These are phyloP conservation scores for Capsella rubella DNA, from an alignment of 441 rosid genomes.

Conservation along the genomic window DNA sequence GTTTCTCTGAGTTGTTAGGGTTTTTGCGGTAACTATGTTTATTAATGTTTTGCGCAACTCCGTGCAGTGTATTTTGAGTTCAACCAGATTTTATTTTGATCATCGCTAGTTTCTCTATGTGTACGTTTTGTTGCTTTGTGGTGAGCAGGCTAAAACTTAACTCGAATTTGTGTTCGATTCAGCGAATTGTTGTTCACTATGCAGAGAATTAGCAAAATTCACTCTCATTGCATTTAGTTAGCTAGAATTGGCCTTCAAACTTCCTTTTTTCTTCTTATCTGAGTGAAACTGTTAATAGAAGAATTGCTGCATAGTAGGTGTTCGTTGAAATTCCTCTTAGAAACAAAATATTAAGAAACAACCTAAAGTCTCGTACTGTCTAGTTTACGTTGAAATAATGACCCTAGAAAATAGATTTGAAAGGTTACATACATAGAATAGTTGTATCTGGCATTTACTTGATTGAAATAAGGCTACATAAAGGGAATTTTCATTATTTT, in stretches of 20 bases:
- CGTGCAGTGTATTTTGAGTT: background rate
- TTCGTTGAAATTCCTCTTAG: constrained; percentile 27
- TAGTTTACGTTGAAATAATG: too few relatives aligned
- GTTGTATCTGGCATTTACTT: background rate
- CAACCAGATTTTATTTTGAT: background rate
- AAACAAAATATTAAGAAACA: background rate
- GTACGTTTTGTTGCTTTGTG: background rate
- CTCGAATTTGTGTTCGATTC: background rate
- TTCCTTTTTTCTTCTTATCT: background rate
- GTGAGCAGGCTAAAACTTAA: background rate
- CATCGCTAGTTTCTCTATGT: background rate
- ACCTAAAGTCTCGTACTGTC: too few relatives aligned
- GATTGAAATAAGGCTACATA: background rate
- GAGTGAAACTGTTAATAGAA: background rate
- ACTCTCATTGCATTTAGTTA: background rate
- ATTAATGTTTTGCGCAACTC: background rate
- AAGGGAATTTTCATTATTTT: background rate
- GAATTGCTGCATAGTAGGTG: constrained; percentile 7
- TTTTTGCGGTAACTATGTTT: background rate
- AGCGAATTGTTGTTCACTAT: background rate
- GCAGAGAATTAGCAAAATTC: background rate
- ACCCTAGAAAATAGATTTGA: too few relatives aligned
- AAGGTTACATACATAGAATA: too few relatives aligned
- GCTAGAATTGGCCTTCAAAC: background rate
- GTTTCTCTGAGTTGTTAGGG: background rate